A percentile compares a stretch with the other conserved stretches of the same genome.
Evolutionary conservation across 2,329 filamentous ascomycete species (phyloP).

Genomic region (Fusarium nygamai): DNA sequence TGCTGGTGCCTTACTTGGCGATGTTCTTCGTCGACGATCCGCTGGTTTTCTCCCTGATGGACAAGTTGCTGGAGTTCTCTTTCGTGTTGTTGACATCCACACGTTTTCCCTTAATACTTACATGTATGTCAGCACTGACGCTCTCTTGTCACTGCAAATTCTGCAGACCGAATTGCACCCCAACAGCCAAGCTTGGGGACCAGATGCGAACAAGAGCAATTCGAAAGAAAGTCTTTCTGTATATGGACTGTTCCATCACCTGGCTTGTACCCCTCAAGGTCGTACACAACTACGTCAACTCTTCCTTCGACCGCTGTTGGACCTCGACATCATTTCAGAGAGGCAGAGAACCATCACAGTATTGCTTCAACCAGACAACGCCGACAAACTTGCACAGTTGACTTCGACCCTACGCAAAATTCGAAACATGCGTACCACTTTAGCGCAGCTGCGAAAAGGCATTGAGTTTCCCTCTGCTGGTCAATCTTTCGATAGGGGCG

Average conservation of each 20-base stretch:
- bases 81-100: slow-evolving; percentile 71
- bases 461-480: slow-evolving; percentile 63
- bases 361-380: slow-evolving; percentile 75
- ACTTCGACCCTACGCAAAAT: slow-evolving; percentile 73
- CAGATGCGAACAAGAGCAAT: slow-evolving; percentile 56
- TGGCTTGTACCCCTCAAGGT: slow-evolving; percentile 83
- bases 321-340: slow-evolving; percentile 73
- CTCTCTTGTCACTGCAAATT: slow-evolving; percentile 84
- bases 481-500: slow-evolving; percentile 68
- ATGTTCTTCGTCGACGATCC: slow-evolving; percentile 71
- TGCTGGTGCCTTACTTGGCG: slow-evolving; percentile 84
- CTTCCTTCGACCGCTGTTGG: slow-evolving; percentile 81
- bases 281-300: slow-evolving; percentile 77
- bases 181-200: slow-evolving; percentile 78
- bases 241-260: slow-evolving; percentile 81
- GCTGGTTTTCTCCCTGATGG: slow-evolving; percentile 71
- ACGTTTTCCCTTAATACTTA: slow-evolving; percentile 75
- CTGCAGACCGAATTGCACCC: slow-evolving; percentile 85
- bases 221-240: slow-evolving; percentile 85
- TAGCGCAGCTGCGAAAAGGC: slow-evolving; percentile 81
- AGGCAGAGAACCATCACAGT: slow-evolving; percentile 76
- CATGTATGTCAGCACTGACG: slow-evolving; percentile 86
- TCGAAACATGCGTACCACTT: slow-evolving; percentile 76
- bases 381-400: slow-evolving; percentile 63
- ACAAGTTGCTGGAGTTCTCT: slow-evolving; percentile 57